Base-by-base conservation (phyloP, 1,139 yeast genomes). In the Protomyces lactucae-debilis region DNA sequence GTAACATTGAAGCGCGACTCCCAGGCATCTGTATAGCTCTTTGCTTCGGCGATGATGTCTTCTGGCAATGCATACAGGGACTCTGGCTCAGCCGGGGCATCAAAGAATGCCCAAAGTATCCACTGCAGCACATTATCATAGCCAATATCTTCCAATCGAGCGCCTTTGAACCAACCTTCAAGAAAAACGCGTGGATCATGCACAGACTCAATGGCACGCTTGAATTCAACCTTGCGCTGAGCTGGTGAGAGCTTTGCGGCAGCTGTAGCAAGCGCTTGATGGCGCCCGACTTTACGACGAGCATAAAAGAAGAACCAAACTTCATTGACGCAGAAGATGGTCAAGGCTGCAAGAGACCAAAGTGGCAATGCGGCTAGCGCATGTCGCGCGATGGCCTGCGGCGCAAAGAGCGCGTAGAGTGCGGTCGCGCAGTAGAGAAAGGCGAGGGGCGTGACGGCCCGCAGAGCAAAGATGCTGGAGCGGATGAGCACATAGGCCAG, bases 91-190 rank as follows among this genome's bases (percentile, higher is more conserved):
- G 61, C 45, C n/a, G 48, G 55, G 18, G 21, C 14, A 40, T 64
- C 55, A 57, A 64, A 64, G 53, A 64, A 60, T 32, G 66, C 66
- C 66, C 66, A 64, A 25, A 60, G 51, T 28, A 55, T n/a, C 64
- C 61, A 64, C 23, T 64, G 64, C 21, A 43, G 23, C 46, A 64
- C 40, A 28, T 64, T 64, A 16, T 52, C 66, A n/a, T 59, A 40
- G 51, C 48, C 36, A 16, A 64, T 60, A 6, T 64, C 64, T 14
- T 55, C 55, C n/a, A 57, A 48, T 12, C 43, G 23, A 10, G 66
- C 64, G 18, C 61, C 60, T 32, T 46, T 18, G 52, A 64, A 64
- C 66, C 66, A 64, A 12, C 57, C 57, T 4, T 60, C 55, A 10
- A 64, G 25, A 52, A 52, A 64, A 6, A n/a, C 36, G 16, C 61